A percentile compares a stretch with the other conserved stretches of the same genome.
These are phyloP conservation scores for Pseudovirgaria hyperparasitica DNA, from an alignment of 2,329 filamentous ascomycete genomes.

Conservation along the genomic window DNA sequence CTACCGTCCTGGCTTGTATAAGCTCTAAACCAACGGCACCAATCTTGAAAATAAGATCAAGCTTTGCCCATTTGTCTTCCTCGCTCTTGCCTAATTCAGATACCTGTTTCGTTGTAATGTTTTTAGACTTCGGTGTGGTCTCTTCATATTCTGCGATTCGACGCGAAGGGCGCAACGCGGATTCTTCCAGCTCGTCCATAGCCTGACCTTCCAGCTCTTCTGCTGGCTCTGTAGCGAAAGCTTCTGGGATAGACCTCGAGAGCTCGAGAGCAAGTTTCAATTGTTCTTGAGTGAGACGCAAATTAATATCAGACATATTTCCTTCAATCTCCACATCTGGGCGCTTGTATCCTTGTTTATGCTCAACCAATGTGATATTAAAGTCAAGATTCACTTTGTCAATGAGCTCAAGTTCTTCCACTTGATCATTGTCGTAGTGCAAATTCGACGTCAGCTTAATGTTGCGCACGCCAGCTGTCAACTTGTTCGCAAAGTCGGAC, in stretches of 20 bases:
- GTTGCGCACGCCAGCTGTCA: conserved; percentile 83
- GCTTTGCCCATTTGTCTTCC: conserved; percentile 78
- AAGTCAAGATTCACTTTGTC: conserved; percentile 94
- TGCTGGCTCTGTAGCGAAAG: conserved; percentile 65
- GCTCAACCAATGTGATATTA: conserved; percentile 82
- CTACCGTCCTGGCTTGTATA: conserved; percentile 60
- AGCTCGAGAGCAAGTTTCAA: conserved; percentile 81
- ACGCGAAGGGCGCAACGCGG: conserved; percentile 37
- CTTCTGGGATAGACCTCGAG: conserved; percentile 73
- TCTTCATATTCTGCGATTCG: conserved; percentile 27
- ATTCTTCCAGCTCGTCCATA: conserved; percentile 55
- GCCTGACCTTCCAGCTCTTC: conserved; percentile 58
- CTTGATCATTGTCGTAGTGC: conserved; percentile 57
- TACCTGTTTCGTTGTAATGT: conserved; percentile 32
- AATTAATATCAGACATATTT: conserved; percentile 83
- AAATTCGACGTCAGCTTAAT: conserved; percentile 84
- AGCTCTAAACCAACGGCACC: conserved; percentile 81
- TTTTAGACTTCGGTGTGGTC: conserved; percentile 28
- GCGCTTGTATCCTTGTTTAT: conserved; percentile 60
- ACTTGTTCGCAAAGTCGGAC: conserved; percentile 70
- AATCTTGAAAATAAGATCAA: conserved; percentile 84
- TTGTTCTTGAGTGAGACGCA: conserved; percentile 81
- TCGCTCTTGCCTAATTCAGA: conserved; percentile 59
- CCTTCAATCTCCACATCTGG: conserved; percentile 89
- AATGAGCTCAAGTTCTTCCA: conserved; percentile 89